Conservation (phyloP, 352 stramenopile genomes). For the Globisporangium splendens region DNA sequence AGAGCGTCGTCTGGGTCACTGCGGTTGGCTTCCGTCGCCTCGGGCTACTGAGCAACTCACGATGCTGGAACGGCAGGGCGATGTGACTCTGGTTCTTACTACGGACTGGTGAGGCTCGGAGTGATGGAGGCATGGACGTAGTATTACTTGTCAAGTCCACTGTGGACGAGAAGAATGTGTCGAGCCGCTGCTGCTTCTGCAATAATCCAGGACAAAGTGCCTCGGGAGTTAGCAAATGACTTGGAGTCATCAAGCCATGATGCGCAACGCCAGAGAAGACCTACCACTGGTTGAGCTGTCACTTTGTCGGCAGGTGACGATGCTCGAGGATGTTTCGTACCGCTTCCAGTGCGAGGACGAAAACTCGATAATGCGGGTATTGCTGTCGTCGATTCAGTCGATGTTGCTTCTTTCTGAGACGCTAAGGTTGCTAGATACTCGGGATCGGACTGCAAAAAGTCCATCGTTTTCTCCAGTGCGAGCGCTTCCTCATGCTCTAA, state of each 20-base stretch:
- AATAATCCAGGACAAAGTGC: neutral
- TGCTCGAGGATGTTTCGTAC: neutral
- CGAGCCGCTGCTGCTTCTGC: slow-evolving; percentile 40
- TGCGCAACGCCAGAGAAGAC: neutral
- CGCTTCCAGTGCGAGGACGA: neutral
- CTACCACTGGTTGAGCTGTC: neutral
- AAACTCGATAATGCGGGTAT: neutral
- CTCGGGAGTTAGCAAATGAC: neutral
- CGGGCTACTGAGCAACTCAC: slow-evolving; percentile 24
- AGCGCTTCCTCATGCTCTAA: slow-evolving; percentile 28
- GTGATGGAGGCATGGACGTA: neutral
- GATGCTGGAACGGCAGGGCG: slow-evolving; percentile 14
- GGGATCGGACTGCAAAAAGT: slow-evolving; percentile 47
- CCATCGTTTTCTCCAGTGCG: slow-evolving; percentile 47
- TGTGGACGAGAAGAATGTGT: slow-evolving; percentile 31
- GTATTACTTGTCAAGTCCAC: neutral
- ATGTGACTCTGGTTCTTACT: slow-evolving; percentile 10
- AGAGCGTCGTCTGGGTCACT: slow-evolving; percentile 38
- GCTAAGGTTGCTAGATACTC: slow-evolving; percentile 28
- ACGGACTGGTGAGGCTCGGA: neutral
- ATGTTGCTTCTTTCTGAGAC: neutral
- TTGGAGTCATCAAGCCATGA: neutral
- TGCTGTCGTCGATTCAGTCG: neutral
- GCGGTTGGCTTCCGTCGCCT: slow-evolving; percentile 15
- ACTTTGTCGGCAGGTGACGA: neutral